Evolutionary conservation across 192 early-diverging fungal species (phyloP).

Genomic region (Rhizoclosmatium sp.): DNA sequence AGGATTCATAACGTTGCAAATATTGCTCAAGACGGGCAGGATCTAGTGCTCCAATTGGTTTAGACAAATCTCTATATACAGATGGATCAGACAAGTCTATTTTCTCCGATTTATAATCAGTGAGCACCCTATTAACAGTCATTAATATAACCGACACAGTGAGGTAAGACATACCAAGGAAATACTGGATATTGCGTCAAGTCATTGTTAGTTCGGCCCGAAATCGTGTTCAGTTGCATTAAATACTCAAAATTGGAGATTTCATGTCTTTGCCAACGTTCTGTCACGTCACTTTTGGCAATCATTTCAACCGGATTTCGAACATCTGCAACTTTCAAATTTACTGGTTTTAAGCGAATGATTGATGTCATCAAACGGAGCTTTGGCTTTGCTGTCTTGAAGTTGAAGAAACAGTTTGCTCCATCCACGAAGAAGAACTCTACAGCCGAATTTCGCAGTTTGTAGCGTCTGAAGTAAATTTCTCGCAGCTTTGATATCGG

Average conservation of each 20-base stretch:
- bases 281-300: constrained; percentile 71
- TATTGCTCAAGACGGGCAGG: constrained; percentile 71
- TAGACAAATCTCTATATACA: constrained; percentile 87
- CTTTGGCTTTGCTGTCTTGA: constrained; percentile 54
- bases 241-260: constrained; percentile 97
- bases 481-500: constrained; percentile 42
- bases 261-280: constrained; percentile 84
- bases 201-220: constrained; percentile 73
- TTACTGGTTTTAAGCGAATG: constrained; percentile 59
- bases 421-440: constrained; percentile 85
- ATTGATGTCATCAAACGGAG: constrained; percentile 43
- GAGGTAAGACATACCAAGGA: constrained; percentile 75
- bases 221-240: constrained; percentile 90
- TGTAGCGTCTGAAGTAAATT: constrained; percentile 55
- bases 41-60: constrained; percentile 90
- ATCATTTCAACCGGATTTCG: constrained; percentile 59
- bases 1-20: constrained; percentile 65
- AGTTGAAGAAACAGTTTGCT: constrained; percentile 76
- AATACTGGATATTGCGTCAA: constrained; percentile 97
- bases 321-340: constrained; percentile 45
- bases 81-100: constrained; percentile 79
- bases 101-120: constrained; percentile 50
- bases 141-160: neutral
- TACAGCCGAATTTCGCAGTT: constrained; percentile 72
- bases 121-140: constrained; percentile 37